phyloP scores from a whole-genome alignment of 257 asterid species.

The Nicotiana attenuata region DNA sequence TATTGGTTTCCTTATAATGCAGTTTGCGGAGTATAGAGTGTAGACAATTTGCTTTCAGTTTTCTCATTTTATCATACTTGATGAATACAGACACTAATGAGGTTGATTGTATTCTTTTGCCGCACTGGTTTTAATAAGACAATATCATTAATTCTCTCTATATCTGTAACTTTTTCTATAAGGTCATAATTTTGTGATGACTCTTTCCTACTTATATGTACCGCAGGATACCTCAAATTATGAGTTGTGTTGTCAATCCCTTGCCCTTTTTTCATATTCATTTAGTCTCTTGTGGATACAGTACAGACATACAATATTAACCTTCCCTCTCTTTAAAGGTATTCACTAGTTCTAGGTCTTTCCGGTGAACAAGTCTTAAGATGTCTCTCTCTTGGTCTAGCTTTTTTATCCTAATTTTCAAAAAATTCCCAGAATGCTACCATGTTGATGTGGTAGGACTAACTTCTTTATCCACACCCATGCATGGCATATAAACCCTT shows the following conservation, averaged over 20 bases:
- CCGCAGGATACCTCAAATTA: background rate
- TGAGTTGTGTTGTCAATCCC: background rate
- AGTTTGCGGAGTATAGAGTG: background rate
- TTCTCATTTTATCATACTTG: background rate
- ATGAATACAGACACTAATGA: background rate
- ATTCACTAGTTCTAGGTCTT: background rate
- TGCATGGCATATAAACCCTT: background rate
- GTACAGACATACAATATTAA: background rate
- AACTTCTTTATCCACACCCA: background rate
- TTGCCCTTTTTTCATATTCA: background rate
- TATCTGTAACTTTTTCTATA: background rate
- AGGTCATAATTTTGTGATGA: background rate
- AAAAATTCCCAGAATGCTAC: background rate
- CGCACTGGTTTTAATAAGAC: background rate
- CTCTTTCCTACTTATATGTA: background rate
- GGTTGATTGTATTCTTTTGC: background rate
- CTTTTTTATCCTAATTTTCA: too few species aligned
- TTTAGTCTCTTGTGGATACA: background rate
- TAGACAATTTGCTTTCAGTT: background rate
- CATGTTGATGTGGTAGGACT: background rate
- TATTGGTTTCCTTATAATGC: background rate
- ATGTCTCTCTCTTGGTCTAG: background rate
- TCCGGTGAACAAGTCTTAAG: background rate
- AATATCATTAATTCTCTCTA: background rate
- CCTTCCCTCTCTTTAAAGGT: background rate